Evolutionary conservation across 257 asterid species (phyloP).

Genomic region (Schizonepeta tenuifolia): DNA sequence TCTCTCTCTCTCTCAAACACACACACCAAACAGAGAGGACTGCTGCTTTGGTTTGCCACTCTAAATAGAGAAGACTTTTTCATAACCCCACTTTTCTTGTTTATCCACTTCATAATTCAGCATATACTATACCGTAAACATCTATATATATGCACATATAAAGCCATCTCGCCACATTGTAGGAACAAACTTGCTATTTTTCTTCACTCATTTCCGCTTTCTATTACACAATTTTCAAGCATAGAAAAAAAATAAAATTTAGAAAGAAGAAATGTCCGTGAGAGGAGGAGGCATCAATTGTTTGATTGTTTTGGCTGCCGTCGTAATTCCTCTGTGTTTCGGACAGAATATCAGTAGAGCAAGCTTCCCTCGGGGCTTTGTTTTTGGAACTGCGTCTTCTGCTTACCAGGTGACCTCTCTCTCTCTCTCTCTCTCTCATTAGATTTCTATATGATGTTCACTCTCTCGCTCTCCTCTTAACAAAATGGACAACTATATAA

Average conservation of each 20-base stretch:
- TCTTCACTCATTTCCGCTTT: neutral
- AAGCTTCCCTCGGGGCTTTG: constrained; percentile 80
- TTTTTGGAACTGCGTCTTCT: constrained; percentile 92
- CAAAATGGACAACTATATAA: too few relatives aligned
- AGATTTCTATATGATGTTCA: too few relatives aligned
- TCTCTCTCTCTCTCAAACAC: constrained; percentile 12
- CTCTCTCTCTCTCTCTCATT: neutral
- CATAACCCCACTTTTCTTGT: constrained; percentile 23
- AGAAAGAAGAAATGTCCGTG: constrained; percentile 18
- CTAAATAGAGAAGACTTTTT: constrained; percentile 19
- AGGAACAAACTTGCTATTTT: neutral
- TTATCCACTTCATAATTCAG: neutral
- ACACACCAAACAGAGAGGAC: neutral
- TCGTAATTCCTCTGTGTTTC: constrained; percentile 29
- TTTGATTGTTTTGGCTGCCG: constrained; percentile 35
- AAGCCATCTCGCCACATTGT: neutral
- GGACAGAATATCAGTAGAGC: constrained; percentile 54
- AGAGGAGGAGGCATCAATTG: constrained; percentile 15
- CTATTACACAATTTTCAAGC: neutral
- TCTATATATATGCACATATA: neutral
- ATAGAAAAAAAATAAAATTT: neutral
- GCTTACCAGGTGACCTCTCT: constrained; percentile 68
- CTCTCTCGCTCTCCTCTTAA: too few relatives aligned
- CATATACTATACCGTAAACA: neutral
- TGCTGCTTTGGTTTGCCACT: constrained; percentile 16